Evolutionary conservation across 2,329 filamentous ascomycete species (phyloP).

Genomic region (Tolypocladium pustulatum): DNA sequence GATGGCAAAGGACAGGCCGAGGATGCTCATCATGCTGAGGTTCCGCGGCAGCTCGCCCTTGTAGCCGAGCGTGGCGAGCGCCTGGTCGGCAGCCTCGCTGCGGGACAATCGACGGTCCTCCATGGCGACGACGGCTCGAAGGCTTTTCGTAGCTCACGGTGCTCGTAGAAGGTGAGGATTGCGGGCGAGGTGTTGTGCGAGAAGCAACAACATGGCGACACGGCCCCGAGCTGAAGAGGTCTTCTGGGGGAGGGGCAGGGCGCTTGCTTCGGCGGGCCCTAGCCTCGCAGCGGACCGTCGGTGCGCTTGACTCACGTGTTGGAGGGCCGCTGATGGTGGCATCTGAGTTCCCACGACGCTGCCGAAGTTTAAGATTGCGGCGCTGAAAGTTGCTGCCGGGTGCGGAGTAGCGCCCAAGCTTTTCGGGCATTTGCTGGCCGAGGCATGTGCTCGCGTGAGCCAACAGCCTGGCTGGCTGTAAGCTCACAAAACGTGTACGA

Average conservation of each 20-base stretch:
- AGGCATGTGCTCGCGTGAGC: neutral
- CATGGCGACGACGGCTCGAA: neutral
- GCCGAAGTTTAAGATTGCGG: neutral
- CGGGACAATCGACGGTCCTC: conserved; percentile 7
- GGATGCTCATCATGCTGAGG: conserved; percentile 37
- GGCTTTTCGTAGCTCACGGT: neutral
- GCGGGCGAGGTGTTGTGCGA: neutral
- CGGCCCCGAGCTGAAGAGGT: neutral
- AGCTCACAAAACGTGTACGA: neutral
- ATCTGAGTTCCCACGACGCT: neutral
- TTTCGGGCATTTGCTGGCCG: neutral
- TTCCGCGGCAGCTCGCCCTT: conserved; percentile 38
- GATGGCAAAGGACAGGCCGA: conserved; percentile 40
- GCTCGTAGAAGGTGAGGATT: neutral
- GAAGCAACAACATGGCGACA: neutral
- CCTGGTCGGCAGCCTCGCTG: conserved; percentile 24
- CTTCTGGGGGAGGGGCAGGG: neutral
- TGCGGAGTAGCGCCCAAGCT: neutral
- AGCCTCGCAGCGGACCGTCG: neutral
- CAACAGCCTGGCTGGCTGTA: too few species aligned
- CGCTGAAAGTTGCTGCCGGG: neutral
- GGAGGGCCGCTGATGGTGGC: neutral
- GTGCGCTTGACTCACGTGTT: neutral
- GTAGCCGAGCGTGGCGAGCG: conserved; percentile 37
- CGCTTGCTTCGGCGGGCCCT: neutral